Conservation (phyloP, 169 alveolate genomes). For the Cryptosporidium andersoni region DNA sequence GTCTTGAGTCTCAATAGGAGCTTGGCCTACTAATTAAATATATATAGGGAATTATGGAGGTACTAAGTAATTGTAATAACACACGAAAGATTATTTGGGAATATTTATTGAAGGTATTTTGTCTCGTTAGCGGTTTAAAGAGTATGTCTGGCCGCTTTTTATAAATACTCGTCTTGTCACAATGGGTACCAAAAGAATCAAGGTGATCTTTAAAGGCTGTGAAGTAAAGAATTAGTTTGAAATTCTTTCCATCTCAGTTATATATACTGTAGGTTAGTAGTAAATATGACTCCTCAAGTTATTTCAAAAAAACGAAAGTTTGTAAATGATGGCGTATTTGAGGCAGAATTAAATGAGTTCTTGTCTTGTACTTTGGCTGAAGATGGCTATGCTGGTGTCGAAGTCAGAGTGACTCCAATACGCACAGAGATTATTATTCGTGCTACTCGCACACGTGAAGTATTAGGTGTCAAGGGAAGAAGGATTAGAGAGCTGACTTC, state of each 20-base stretch:
- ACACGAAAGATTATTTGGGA: no score
- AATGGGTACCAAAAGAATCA: no score
- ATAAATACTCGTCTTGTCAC: no score
- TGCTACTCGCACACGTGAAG: slow-evolving; percentile 97
- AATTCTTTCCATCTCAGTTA: background rate
- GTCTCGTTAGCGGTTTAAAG: no score
- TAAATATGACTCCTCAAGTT: slow-evolving; percentile 67
- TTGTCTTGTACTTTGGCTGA: slow-evolving; percentile 95
- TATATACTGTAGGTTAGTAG: background rate
- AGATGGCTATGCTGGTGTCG: slow-evolving; percentile 99
- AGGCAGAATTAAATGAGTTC: slow-evolving; percentile 98
- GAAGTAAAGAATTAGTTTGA: background rate
- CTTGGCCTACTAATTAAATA: background rate
- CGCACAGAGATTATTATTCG: slow-evolving; percentile 95
- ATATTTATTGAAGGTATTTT: no score
- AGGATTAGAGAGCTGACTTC: slow-evolving; percentile 97
- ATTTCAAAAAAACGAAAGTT: slow-evolving; percentile 93
- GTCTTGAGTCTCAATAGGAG: slow-evolving; percentile 20
- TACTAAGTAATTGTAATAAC: no score
- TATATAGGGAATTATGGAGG: no score
- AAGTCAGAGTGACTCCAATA: slow-evolving; percentile 93
- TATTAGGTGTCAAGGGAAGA: slow-evolving; percentile 96
- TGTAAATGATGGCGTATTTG: slow-evolving; percentile 98
- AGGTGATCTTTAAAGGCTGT: slow-evolving; percentile 2
- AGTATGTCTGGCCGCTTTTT: no score